Base-by-base conservation (phyloP, 345 rosid species). In the Laguncularia racemosa region DNA sequence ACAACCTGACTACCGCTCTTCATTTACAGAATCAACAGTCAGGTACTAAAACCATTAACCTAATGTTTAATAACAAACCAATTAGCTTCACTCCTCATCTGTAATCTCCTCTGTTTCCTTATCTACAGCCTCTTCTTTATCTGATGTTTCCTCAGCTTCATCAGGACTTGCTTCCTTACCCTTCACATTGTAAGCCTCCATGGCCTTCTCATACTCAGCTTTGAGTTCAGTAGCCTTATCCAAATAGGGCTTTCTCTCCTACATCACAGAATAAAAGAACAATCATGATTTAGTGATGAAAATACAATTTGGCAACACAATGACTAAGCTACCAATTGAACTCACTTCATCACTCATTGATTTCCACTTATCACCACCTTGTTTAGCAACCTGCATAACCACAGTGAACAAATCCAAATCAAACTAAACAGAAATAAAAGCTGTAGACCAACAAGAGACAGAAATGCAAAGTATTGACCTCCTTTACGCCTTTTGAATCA, bases 351-450 rank as follows among this genome's bases (percentile, higher is more conserved):
- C 92, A 2, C 83, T 67, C 87, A 91, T 55, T 17, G 86, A 81
- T 69, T 72, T 82, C 97, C 96, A 84, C 67, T 77, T 83, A 69
- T 79, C 96, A 65, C 95, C 98, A 50, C 84, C 95, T 23, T 78
- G 81, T 64, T 80, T 91, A 6, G 95, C 84, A 75, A 76, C 86
- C 95, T 91, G 61, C n/a, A 67, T 21, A 20, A 62, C 16, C 46
- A 59, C 16, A 20, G 33, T 3, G 16, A 21, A 50, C 19, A 46
- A 14, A 52, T 23, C 14, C 44, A 20, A 21, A 38, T 44, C 10
- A 17, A 3, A 16, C 44, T 0, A 16, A 15, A 19, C 13, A 26
- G 12, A 19, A 17, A 45, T 18, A 20, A 4, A 18, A 21, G 2
- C 20, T 48, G 14, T 23, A 4, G 7, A 21, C 19, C 15, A 12